Evolutionary conservation across 2,329 filamentous ascomycete species (phyloP).

Genomic region (Taxawa tesnikishii): DNA sequence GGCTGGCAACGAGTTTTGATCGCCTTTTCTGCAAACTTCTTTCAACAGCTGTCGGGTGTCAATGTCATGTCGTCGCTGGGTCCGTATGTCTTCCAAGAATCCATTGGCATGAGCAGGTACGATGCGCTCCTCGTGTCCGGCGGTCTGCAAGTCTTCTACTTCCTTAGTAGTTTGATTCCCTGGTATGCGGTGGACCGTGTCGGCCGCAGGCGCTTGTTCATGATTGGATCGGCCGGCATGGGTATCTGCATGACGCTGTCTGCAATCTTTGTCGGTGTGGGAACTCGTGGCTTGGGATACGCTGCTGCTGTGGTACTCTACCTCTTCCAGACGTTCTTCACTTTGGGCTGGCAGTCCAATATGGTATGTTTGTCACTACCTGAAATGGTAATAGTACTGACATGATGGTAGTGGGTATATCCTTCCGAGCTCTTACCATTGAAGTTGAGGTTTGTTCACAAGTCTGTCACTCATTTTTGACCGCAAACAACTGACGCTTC

Average conservation of each 20-base stretch:
- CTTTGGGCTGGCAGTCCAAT: conserved; percentile 14
- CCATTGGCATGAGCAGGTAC: conserved; percentile 3
- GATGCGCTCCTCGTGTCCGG: conserved; percentile 11
- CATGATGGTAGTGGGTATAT: conserved; percentile 2
- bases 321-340: conserved; percentile 24
- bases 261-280: conserved; percentile 8
- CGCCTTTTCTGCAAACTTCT: conserved; percentile 27
- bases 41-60: conserved; percentile 35
- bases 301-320: conserved; percentile 24
- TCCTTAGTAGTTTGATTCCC: conserved; percentile 12
- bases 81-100: conserved; percentile 4
- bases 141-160: conserved; percentile 17
- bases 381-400: too few species aligned
- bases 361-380: conserved; percentile 12
- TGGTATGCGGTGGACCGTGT: conserved; percentile 18
- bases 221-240: conserved; percentile 17
- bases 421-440: conserved; percentile 13
- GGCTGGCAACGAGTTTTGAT: conserved; percentile 26
- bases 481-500: too few species aligned
- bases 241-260: conserved; percentile 12
- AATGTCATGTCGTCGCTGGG: conserved; percentile 18
- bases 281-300: conserved; percentile 9
- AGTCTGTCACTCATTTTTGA: too few species aligned
- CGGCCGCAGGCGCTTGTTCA: conserved; percentile 16
- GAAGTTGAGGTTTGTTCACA: too few species aligned